Conservation (phyloP, 192 early-diverging fungal species). For the Lunasporangiospora selenospora region DNA sequence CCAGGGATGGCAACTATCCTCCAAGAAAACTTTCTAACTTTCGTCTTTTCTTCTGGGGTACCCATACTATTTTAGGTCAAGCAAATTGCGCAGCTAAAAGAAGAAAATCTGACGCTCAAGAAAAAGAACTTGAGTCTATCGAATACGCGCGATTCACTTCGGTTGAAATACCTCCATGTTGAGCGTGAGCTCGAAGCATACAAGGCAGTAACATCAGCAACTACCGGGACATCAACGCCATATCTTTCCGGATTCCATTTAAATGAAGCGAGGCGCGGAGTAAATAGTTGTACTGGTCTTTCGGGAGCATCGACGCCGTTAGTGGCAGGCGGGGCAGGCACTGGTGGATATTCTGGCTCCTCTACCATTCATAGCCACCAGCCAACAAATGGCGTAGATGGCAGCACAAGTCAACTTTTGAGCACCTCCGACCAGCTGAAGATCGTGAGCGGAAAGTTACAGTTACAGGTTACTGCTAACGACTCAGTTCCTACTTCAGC, state of each 20-base stretch:
- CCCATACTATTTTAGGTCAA: constrained; percentile 14
- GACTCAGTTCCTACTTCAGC: not conserved
- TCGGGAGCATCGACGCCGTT: not conserved
- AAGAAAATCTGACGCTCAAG: constrained; percentile 29
- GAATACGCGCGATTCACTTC: constrained; percentile 33
- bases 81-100: constrained; percentile 34
- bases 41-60: no score
- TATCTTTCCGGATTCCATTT: not conserved
- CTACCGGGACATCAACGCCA: not conserved
- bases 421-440: not conserved
- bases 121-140: constrained; percentile 36
- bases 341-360: constrained; percentile 10
- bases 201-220: constrained; percentile 8
- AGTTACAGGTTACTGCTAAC: not conserved
- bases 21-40: no score
- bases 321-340: constrained; percentile 5
- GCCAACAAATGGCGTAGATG: no score
- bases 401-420: no score
- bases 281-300: no score
- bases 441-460: not conserved
- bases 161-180: constrained; percentile 27
- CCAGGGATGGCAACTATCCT: no score
- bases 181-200: constrained; percentile 43
- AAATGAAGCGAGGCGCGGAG: no score
- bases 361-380: not conserved